A percentile compares a stretch with the other conserved stretches of the same genome.
Conservation (phyloP, 1,139 yeast genomes). For the Pichia sp. region DNA sequence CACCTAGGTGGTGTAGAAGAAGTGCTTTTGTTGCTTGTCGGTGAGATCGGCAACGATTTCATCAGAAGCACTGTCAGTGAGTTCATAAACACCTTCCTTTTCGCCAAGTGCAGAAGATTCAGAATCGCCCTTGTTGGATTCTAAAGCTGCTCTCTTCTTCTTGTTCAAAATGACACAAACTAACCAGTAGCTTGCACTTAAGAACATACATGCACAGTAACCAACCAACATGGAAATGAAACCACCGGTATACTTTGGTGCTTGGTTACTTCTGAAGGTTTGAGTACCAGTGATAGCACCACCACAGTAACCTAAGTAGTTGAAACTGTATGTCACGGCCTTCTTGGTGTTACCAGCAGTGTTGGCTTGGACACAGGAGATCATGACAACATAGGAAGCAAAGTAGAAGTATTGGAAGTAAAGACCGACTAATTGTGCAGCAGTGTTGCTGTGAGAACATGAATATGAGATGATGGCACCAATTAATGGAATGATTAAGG, state of each 20-base stretch:
- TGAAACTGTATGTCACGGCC: constrained; percentile 20
- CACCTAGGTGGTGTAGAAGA: constrained; percentile 8
- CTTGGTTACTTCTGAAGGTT: constrained; percentile 40
- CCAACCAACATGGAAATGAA: constrained; percentile 35
- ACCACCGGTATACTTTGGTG: constrained; percentile 29
- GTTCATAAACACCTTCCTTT: background rate
- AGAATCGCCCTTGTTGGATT: constrained; percentile 13
- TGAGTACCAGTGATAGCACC: constrained; percentile 75
- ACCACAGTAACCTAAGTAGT: constrained; percentile 52
- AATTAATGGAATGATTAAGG: constrained; percentile 3
- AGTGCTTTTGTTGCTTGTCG: constrained; percentile 43
- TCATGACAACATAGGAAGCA: constrained; percentile 6
- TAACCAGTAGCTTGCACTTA: constrained; percentile 34
- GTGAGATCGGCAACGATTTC: constrained; percentile 56
- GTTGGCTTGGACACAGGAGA: constrained; percentile 9
- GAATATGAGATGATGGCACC: constrained; percentile 5
- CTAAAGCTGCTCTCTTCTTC: constrained; percentile 17
- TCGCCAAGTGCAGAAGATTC: constrained; percentile 3
- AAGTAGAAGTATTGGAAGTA: constrained; percentile 5
- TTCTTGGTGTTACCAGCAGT: constrained; percentile 21
- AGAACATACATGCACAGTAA: constrained; percentile 33
- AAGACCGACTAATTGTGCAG: constrained; percentile 6
- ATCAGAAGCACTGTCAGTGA: constrained; percentile 30
- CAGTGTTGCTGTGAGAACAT: constrained; percentile 1
- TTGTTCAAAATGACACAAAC: constrained; percentile 25